A percentile compares a stretch with the other conserved stretches of the same genome.
Conservation (phyloP, 306 rosid species). For the Vachellia collinsii region DNA sequence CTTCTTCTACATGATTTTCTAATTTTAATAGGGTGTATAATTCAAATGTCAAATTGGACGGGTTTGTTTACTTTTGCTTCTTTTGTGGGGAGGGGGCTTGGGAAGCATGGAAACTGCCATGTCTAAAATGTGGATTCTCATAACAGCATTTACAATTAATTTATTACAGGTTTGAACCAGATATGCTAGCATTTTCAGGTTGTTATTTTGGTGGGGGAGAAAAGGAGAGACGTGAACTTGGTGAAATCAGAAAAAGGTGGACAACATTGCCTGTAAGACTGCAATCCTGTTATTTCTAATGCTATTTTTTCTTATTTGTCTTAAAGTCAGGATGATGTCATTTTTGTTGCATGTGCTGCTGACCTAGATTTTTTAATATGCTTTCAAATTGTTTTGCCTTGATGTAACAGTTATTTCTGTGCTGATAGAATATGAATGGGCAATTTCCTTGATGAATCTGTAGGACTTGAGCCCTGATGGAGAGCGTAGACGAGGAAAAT, state of each 20-base stretch:
- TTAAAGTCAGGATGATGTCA: conserved; percentile 22
- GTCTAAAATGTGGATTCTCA: conserved; percentile 31
- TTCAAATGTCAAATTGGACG: conserved; percentile 20
- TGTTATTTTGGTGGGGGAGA: conserved; percentile 99
- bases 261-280: conserved; percentile 92
- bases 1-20: conserved; percentile 11
- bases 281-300: conserved; percentile 26
- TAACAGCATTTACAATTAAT: conserved; percentile 39
- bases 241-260: conserved; percentile 98
- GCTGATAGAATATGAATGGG: conserved; percentile 31
- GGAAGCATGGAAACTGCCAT: neutral
- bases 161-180: conserved; percentile 91
- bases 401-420: conserved; percentile 14
- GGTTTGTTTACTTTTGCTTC: neutral
- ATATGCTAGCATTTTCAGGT: conserved; percentile 99
- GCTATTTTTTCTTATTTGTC: conserved; percentile 17
- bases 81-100: neutral
- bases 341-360: conserved; percentile 13
- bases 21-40: conserved; percentile 10
- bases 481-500: conserved; percentile 96
- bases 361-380: neutral
- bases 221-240: conserved; percentile 85
- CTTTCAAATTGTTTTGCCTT: neutral
- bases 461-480: conserved; percentile 89
- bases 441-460: conserved; percentile 29